Evolutionary conservation across 2,329 filamentous ascomycete genomes (phyloP).

Genomic region (Paecilomyces sp.): DNA sequence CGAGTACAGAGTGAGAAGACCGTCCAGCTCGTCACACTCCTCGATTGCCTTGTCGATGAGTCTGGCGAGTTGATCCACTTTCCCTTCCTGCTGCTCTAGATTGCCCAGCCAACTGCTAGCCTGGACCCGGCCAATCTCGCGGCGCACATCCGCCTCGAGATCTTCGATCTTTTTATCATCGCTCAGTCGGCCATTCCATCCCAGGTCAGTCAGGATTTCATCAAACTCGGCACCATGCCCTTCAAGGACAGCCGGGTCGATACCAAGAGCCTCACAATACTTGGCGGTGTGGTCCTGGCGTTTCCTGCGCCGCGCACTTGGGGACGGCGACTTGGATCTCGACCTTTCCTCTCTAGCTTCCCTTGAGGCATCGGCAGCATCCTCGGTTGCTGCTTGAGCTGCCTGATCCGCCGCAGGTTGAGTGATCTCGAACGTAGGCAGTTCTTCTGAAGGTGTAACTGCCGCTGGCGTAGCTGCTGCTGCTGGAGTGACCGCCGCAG

Average conservation of each 20-base stretch:
- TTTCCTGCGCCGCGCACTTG: constrained; percentile 50
- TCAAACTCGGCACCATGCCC: constrained; percentile 74
- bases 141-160: constrained; percentile 73
- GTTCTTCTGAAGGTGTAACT: constrained; percentile 10
- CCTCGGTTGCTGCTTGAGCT: constrained; percentile 14
- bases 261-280: constrained; percentile 68
- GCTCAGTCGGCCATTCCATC: constrained; percentile 75
- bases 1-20: constrained; percentile 84
- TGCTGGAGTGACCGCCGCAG: constrained; percentile 5
- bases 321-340: constrained; percentile 29
- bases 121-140: constrained; percentile 83
- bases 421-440: constrained; percentile 34
- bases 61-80: constrained; percentile 76
- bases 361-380: constrained; percentile 15
- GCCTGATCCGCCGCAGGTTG: constrained; percentile 23
- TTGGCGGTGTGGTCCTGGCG: constrained; percentile 67
- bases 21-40: constrained; percentile 94
- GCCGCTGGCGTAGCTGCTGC: constrained; percentile 9
- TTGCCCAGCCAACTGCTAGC: constrained; percentile 88
- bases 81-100: constrained; percentile 76
- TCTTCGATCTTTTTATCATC: constrained; percentile 69
- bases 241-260: constrained; percentile 71
- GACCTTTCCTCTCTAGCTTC: constrained; percentile 18
- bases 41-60: constrained; percentile 85
- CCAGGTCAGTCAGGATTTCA: constrained; percentile 74